Base-by-base conservation (phyloP, 192 early-diverging fungal genomes). In the Umbelopsis vinacea region DNA sequence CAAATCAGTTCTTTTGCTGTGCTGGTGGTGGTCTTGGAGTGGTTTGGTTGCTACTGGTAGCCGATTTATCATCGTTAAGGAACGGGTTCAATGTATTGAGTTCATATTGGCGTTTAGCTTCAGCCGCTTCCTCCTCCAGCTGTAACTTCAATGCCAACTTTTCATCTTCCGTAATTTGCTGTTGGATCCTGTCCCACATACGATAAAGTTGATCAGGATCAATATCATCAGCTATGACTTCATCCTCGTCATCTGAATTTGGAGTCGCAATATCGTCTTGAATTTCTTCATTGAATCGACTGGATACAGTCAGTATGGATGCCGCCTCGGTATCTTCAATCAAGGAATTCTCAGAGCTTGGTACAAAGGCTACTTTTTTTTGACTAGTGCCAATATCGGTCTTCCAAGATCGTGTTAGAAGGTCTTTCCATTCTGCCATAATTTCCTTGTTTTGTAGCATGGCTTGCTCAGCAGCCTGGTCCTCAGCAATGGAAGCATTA, bases 361-460 rank as follows among this genome's bases (percentile, higher is more conserved):
- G 52, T 5, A 71, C 53, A 71, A 45, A 63, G 5, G 57, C 57
- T 12, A 63, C 57, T 37, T n/a, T 11, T 33, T 63, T 63, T 17
- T 63, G 57, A 37, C 46, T 69, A 50, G 46, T 47, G 23, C 19
- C 8, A 57, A 33, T 37, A 63, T 70, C 54, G 21, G 67, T 47
- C 46, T 67, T 68, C 76, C 76, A 77, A 46, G 76, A 67, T 52
- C 76, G 48, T n/a, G 76, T 77, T n/a, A 77, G 23, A 38, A 77
- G 26, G 38, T 73, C 60, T 40, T 52, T 66, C 76, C 76, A 77
- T 46, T 77, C 70, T 22, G 66, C 66, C 76, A 77, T 77, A 40
- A 71, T 63, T n/a, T 68, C 50, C 37, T 77, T 48, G 40, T 77
- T 71, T 23, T 66, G 45, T 29, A 76, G 43, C 63, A 77, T 69